These are phyloP conservation scores for Chaetothyriales sp. DNA, from an alignment of 2,329 filamentous ascomycete species.

Conservation along the genomic window DNA sequence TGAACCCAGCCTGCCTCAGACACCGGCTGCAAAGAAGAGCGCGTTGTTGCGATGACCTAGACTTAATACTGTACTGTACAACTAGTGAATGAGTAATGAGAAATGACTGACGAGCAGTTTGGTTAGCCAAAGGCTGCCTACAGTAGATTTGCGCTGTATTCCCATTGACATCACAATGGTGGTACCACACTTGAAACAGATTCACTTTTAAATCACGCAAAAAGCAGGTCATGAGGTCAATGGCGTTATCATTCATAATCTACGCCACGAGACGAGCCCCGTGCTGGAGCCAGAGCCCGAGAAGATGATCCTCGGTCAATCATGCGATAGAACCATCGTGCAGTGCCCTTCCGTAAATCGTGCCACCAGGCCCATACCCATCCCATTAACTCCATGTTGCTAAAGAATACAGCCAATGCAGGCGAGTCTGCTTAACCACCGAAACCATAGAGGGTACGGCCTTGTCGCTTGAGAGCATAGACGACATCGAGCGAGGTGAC, in stretches of 20 bases:
- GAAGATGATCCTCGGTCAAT: background rate
- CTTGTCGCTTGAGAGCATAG: constrained; percentile 49
- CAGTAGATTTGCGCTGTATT: too few species aligned
- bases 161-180: too few species aligned
- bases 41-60: background rate
- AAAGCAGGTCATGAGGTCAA: background rate
- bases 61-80: background rate
- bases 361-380: background rate
- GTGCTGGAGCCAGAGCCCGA: background rate
- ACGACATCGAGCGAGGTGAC: constrained; percentile 45
- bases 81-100: background rate
- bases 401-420: background rate
- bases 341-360: background rate
- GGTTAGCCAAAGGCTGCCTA: too few species aligned
- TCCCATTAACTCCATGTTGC: background rate
- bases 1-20: background rate
- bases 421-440: constrained; percentile 51
- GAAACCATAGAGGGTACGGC: constrained; percentile 71
- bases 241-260: background rate
- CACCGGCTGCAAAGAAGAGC: background rate
- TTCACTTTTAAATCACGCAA: too few species aligned
- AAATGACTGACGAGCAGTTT: background rate
- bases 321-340: background rate
- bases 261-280: background rate
- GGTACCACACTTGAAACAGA: too few species aligned